These are phyloP conservation scores for Mycena polygramma DNA, from an alignment of 768 basidiomycete species.

Conservation along the genomic window DNA sequence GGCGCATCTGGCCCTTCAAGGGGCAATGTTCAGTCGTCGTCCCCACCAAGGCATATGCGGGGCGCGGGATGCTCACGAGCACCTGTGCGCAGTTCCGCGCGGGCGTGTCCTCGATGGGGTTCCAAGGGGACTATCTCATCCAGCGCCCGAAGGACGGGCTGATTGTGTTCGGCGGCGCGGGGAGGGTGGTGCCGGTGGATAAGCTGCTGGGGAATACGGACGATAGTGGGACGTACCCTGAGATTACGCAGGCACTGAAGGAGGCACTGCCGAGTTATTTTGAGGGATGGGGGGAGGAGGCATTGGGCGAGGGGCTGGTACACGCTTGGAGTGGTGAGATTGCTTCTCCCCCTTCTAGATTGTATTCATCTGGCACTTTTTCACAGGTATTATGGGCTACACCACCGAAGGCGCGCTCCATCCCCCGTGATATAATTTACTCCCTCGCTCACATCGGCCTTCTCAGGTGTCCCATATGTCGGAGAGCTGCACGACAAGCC, in stretches of 20 bases:
- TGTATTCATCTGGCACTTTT: background rate
- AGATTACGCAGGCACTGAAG: slow-evolving; percentile 42
- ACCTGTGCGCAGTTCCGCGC: slow-evolving; percentile 34
- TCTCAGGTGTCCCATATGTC: slow-evolving; percentile 41
- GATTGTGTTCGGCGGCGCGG: slow-evolving; percentile 42
- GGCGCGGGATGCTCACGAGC: slow-evolving; percentile 35
- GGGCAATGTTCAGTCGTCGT: slow-evolving; percentile 41
- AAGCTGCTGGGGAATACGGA: slow-evolving; percentile 38
- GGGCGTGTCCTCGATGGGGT: slow-evolving; percentile 18
- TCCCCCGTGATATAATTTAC: background rate
- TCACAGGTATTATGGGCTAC: slow-evolving; percentile 43
- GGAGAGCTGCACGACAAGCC: slow-evolving; percentile 46
- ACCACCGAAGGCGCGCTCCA: slow-evolving; percentile 29
- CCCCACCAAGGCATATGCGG: slow-evolving; percentile 40
- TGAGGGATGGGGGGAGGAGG: slow-evolving; percentile 43
- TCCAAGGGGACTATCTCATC: slow-evolving; percentile 41
- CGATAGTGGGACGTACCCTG: slow-evolving; percentile 37
- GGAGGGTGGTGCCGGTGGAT: slow-evolving; percentile 33
- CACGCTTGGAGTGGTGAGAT: slow-evolving; percentile 35
- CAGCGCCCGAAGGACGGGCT: slow-evolving; percentile 43
- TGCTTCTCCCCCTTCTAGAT: background rate
- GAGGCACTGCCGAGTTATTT: slow-evolving; percentile 41
- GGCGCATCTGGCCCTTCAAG: slow-evolving; percentile 42
- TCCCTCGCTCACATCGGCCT: background rate
- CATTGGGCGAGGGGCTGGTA: slow-evolving; percentile 40